Evolutionary conservation across 345 rosid species (phyloP), one percentile per base, ranked within the genome.

Genomic region (Zanthoxylum bungeanum): DNA sequence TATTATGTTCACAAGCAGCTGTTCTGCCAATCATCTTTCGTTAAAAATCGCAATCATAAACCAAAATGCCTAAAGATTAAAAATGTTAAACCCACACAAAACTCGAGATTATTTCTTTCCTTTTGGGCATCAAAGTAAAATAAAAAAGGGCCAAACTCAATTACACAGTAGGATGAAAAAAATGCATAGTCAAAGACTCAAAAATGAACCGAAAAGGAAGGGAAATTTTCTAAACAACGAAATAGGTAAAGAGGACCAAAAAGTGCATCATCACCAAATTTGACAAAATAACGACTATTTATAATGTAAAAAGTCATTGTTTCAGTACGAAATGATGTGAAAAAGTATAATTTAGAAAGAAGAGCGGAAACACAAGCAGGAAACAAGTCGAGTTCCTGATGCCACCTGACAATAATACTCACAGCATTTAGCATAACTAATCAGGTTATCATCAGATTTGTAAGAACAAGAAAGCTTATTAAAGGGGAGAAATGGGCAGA

Each of bases 1-100:
- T 89, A 63, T 59, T 72, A 73, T 42, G 14, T 40, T 75, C 30
- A 31, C 47, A 77, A 53, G 62, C 64, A 69, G 14, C 64, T 33
- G 64, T 70, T 76, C 78, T 65, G 72, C 73, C 72, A 66, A 69
- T 39, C 50, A 50, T 39, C 34, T 55, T 66, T 36, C 53, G 42
- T 30, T 34, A 56, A 57, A 37, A 39, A 21, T n/a, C 40, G 9
- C 1, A 31, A 46, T n/a, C 49, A 60, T 7, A 24, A 47, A 61
- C 33, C n/a, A 49, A 60, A 34, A 59, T 33, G 34, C 46, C 44
- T 5, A 51, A n/a, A 52, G n/a, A 53, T 9, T 50, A n/a, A 52
- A n/a, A 53, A 52, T 27, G 51, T 33, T 37, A 27, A 51, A 51
- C 17, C n/a, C 3, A 27, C 14, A 42, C 0, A 49, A 69, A 40